These are phyloP conservation scores for Pigoraptor vietnamica DNA, from an alignment of 78 protist species.

Conservation along the genomic window DNA sequence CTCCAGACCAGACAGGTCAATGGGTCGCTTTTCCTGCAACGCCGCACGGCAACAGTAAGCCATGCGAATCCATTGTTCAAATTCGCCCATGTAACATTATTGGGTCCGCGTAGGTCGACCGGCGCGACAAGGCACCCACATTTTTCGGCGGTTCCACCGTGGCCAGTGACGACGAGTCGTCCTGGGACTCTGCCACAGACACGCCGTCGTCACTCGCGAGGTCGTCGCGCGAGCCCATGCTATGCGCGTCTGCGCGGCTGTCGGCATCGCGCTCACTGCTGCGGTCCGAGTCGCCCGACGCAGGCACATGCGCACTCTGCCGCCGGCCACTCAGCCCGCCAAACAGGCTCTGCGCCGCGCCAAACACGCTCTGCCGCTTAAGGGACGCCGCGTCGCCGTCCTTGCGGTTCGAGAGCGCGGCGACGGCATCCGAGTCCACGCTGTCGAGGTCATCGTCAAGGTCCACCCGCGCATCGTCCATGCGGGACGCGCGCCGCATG, in stretches of 20 bases:
- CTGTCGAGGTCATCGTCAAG: background rate
- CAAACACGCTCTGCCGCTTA: background rate
- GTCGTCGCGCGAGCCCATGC: background rate
- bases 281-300: background rate
- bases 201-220: background rate
- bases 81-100: no score
- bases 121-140: background rate
- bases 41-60: no score
- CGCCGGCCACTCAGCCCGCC: background rate
- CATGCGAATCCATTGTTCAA: no score
- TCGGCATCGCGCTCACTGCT: background rate
- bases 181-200: background rate
- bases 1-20: background rate
- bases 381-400: background rate
- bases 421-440: background rate
- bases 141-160: background rate
- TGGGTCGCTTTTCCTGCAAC: background rate
- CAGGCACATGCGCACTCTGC: background rate
- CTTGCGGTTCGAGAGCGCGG: background rate
- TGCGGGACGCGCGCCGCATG: background rate
- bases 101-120: no score
- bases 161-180: background rate
- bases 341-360: background rate
- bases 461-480: background rate
- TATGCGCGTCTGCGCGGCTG: background rate